Percentiles rank a stretch among this genome's conserved stretches.
Evolutionary conservation across 495 filamentous ascomycete genomes (phyloP).

Genomic region (Aspergillus saccharolyticus): DNA sequence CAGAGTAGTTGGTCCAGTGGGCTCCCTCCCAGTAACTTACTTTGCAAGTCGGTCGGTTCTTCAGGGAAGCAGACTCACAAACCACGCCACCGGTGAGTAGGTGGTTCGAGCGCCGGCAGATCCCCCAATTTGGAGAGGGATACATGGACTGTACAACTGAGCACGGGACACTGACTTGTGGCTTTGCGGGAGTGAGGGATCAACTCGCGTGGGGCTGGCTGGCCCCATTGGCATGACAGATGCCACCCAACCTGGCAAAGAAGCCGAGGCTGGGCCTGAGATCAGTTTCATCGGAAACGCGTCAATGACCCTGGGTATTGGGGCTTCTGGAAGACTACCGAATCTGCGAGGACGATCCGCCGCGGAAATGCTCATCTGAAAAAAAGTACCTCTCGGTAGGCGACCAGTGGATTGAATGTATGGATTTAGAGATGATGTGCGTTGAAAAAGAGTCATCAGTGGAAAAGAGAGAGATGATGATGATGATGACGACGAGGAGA

Average conservation of each 20-base stretch:
- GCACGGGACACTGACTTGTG: not conserved
- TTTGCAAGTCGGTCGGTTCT: not conserved
- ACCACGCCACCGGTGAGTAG: not conserved
- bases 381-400: not conserved
- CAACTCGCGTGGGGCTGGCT: not conserved
- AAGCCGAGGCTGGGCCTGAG: not conserved
- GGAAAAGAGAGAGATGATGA: not conserved
- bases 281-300: not conserved
- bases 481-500: not conserved
- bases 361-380: not conserved
- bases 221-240: not conserved
- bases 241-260: not conserved
- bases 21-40: not conserved
- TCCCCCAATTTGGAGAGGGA: not conserved
- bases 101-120: not conserved
- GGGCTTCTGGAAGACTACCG: not conserved
- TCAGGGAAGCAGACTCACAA: not conserved
- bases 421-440: not conserved
- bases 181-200: not conserved
- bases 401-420: not conserved
- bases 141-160: not conserved
- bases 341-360: not conserved
- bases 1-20: not conserved
- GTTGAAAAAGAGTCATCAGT: not conserved
- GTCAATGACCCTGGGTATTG: not conserved